A percentile compares a stretch with the other conserved stretches of the same genome.
phyloP scores from a whole-genome alignment of 2,329 filamentous ascomycete genomes.

The Sclerotinia subarctica region DNA sequence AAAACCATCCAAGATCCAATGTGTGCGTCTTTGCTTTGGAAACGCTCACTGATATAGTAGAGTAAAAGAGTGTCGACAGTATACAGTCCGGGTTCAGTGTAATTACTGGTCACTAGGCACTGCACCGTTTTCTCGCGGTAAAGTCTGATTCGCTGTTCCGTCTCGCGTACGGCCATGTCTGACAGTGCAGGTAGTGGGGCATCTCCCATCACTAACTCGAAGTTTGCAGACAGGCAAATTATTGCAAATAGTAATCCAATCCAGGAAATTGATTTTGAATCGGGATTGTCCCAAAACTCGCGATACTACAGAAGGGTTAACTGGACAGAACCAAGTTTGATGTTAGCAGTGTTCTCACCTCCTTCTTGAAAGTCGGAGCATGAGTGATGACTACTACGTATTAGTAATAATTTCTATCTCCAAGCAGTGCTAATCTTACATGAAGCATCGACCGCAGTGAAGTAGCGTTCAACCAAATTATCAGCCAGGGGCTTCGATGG shows the following conservation, averaged over 20 bases:
- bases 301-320: constrained; percentile 31
- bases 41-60: constrained; percentile 51
- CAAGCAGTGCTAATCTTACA: constrained; percentile 42
- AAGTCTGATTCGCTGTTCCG: constrained; percentile 45
- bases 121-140: constrained; percentile 51
- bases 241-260: constrained; percentile 47
- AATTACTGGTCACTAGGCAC: constrained; percentile 51
- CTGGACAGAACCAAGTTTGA: constrained; percentile 3
- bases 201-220: constrained; percentile 19
- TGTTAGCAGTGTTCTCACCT: constrained; percentile 33
- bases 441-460: constrained; percentile 50
- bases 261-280: constrained; percentile 45
- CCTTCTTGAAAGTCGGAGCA: constrained; percentile 48
- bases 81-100: constrained; percentile 47
- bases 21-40: constrained; percentile 49
- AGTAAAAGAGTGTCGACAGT: constrained; percentile 52
- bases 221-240: constrained; percentile 16
- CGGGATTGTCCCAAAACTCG: constrained; percentile 35
- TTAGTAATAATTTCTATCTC: background rate
- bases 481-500: constrained; percentile 48
- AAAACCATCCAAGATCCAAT: constrained; percentile 54
- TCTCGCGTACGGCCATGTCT: constrained; percentile 44
- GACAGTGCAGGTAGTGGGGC: constrained; percentile 38
- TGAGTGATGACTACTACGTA: constrained; percentile 41
- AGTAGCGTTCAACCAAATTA: constrained; percentile 51